Base-by-base conservation (phyloP, 2,329 filamentous ascomycete genomes). In the Clonostachys byssicola region DNA sequence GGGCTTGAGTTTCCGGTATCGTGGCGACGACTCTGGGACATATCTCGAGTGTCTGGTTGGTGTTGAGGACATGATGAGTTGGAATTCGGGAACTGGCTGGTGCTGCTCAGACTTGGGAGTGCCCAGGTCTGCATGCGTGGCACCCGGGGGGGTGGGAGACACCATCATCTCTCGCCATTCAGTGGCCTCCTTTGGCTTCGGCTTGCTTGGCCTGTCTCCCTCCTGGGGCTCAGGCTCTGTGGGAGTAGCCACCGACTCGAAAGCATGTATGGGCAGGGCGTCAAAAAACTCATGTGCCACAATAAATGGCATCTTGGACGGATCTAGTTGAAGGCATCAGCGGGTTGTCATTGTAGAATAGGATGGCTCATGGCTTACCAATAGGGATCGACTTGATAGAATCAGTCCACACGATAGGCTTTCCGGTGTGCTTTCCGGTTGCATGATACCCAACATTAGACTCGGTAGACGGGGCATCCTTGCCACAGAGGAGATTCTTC, bases 221-320 rank as follows among this genome's bases (percentile, higher is more conserved):
- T 41, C 34, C 12, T 34, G 12, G 9, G 43, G 14, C 14, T 59
- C 57, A 66, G 71, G 72, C 17, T 60, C 67, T 58, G 54, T 67
- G 63, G 60, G 45, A 41, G 77, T 64, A 12, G 43, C 47, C 12
- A 45, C 49, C 13, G 89, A 86, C 65, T 97, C 87, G 64, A 99
- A 99, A 51, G 89, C 85, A 65, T 99, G 92, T 56, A 99, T 96
- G 34, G 94, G 94, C 1, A 99, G 83, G 3, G 94, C 94, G 57
- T 99, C 94, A 70, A 99, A 99, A 75, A 99, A 97, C 64, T 99
- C 94, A 64, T 99, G 94, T 5, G 94, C 94, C 43, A 97, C 81
- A 51, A 99, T 95, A 65, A 97, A 95, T 1, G 94, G 92, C 18
- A 85, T 88, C 61, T 87, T 88, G 50, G 78, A 76, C 18, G 82